A percentile compares a stretch with the other conserved stretches of the same genome.
Conservation (phyloP, 352 stramenopile genomes). For the Peronospora tabacina region DNA sequence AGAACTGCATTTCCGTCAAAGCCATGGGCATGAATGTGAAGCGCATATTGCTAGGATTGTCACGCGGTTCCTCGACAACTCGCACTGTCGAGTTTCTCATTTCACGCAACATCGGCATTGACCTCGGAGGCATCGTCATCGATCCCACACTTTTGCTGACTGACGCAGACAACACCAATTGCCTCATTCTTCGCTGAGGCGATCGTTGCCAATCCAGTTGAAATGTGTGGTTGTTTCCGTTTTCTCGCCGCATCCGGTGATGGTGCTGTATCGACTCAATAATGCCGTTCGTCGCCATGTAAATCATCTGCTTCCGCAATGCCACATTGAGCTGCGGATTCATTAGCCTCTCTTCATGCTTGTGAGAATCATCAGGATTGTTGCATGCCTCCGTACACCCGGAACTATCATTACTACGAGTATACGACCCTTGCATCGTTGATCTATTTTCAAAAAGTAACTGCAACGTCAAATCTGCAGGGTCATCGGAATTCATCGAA, state of each 20-base stretch:
- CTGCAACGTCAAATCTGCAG: constrained; percentile 5
- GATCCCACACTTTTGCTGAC: constrained; percentile 25
- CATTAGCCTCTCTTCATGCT: constrained; percentile 39
- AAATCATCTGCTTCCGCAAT: constrained; percentile 80
- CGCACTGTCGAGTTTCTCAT: constrained; percentile 53
- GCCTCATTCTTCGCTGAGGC: constrained; percentile 42
- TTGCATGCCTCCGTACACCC: constrained; percentile 17
- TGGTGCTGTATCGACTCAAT: constrained; percentile 81
- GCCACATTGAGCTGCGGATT: constrained; percentile 84
- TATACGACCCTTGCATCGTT: constrained; percentile 14
- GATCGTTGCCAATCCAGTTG: constrained; percentile 70
- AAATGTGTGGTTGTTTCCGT: constrained; percentile 78
- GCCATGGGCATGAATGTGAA: constrained; percentile 64
- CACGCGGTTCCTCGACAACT: constrained; percentile 48
- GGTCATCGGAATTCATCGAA: constrained; percentile 26
- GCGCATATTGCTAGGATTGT: constrained; percentile 32
- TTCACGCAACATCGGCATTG: constrained; percentile 21
- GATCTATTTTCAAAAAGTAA: constrained; percentile 12
- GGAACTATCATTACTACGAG: constrained; percentile 10
- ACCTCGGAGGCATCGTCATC: constrained; percentile 27
- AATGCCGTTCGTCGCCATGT: constrained; percentile 85
- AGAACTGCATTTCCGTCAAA: constrained; percentile 84
- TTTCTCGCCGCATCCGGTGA: constrained; percentile 53
- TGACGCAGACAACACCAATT: constrained; percentile 42
- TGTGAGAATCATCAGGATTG: constrained; percentile 14